These are phyloP conservation scores for Moricandia arvensis DNA, from an alignment of 345 rosid genomes.

Conservation along the genomic window DNA sequence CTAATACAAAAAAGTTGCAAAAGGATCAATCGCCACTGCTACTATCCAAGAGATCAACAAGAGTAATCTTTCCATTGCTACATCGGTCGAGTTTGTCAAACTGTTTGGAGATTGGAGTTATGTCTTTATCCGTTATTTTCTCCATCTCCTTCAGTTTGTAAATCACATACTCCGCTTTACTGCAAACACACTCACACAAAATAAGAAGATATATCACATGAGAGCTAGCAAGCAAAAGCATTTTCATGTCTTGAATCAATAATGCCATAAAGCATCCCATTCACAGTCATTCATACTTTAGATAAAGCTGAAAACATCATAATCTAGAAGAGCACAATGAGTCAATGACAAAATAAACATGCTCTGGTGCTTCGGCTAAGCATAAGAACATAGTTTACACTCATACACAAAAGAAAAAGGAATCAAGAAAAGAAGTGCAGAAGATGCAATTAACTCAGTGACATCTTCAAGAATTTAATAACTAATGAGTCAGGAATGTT, in stretches of 20 bases:
- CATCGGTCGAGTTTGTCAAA: too few relatives aligned
- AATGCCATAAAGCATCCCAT: neutral
- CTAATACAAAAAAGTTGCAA: neutral
- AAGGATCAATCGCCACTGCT: too few relatives aligned
- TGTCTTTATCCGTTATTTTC: too few relatives aligned
- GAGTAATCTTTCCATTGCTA: too few relatives aligned
- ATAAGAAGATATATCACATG: neutral
- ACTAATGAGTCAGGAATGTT: too few relatives aligned
- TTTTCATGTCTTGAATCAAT: neutral
- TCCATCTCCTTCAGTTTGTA: too few relatives aligned
- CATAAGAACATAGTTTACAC: neutral
- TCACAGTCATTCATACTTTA: neutral
- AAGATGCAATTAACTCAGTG: neutral
- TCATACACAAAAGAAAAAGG: neutral
- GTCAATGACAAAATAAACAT: neutral
- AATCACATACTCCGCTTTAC: too few relatives aligned
- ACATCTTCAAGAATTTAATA: conserved; percentile 3
- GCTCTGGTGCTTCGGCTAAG: neutral
- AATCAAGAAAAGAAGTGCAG: neutral
- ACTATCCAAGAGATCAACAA: too few relatives aligned
- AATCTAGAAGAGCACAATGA: neutral
- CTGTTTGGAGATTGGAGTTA: too few relatives aligned
- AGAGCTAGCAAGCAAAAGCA: neutral
- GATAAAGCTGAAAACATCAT: neutral
- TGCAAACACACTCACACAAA: neutral